A percentile compares a stretch with the other conserved stretches of the same genome.
These are phyloP conservation scores for Vaccinium corymbosum DNA, from an alignment of 148 eudicot genomes.

Conservation along the genomic window DNA sequence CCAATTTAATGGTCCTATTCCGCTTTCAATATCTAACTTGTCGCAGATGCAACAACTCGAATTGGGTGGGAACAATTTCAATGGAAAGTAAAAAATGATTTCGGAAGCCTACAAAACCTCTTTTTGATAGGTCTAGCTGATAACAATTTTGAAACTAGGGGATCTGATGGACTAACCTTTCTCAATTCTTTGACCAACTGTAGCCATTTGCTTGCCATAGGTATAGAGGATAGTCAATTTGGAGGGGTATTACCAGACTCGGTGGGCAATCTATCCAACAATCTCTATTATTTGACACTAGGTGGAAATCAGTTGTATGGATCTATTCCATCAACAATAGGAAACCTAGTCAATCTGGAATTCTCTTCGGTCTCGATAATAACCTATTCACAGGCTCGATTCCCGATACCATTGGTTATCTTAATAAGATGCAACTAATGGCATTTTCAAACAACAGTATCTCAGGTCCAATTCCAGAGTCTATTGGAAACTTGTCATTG, in stretches of 20 bases:
- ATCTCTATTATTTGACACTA: neutral
- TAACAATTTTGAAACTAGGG: constrained; percentile 4
- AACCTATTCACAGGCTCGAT: constrained; percentile 14
- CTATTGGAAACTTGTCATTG: constrained; percentile 16
- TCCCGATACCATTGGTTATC: neutral
- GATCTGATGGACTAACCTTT: constrained; percentile 12
- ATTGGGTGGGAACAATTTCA: neutral
- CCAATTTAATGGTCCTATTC: constrained; percentile 14
- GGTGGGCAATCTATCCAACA: constrained; percentile 12
- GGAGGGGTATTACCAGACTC: neutral
- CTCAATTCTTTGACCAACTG: constrained; percentile 13
- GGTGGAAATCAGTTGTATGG: neutral
- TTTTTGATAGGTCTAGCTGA: rapidly evolving
- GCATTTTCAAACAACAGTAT: neutral
- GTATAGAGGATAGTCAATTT: neutral
- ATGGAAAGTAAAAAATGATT: constrained; percentile 8
- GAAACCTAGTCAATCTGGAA: neutral
- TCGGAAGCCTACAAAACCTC: neutral
- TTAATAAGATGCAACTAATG: neutral
- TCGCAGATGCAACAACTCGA: neutral
- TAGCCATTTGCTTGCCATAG: neutral
- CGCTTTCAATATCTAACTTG: constrained; percentile 14
- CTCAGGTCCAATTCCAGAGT: constrained; percentile 3
- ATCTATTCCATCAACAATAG: constrained; percentile 6
- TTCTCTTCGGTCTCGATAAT: neutral